Base-by-base conservation (phyloP, 129 eudicot species). In the Sambucus nigra region DNA sequence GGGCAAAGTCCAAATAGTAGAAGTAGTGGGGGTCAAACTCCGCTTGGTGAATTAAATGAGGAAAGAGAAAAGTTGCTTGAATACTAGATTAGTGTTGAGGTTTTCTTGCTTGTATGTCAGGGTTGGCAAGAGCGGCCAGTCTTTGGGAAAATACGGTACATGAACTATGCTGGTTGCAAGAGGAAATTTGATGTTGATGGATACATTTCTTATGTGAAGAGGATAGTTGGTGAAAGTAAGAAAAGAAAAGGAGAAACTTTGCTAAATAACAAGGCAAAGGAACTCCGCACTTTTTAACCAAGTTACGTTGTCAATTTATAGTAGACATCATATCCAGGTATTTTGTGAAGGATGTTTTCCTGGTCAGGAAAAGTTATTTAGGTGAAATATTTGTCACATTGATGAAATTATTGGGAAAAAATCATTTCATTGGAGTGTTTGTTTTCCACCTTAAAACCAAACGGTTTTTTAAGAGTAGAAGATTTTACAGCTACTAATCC, bases 121-220 rank as follows among this genome's bases (percentile, higher is more conserved):
- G 99, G 99, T 17, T 92, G 99, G 99, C 53, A 63, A 72, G 96
- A 92, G 63, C 65, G 99, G 15, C 78, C 94, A 0, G 68, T 92
- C 7, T 92, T 92, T 59, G 99, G 96, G 51, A 92, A 92, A 75
- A 86, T 92, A 60, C 68, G 99, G 39, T 92, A 86, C 71, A 86
- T 92, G 99, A 92, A 92, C 64, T 92, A 79, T 19, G 94, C 84
- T 0, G 99, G 99, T 5, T 92, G 99, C 85, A 92, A 92, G 70
- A 82, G 96, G 76, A 92, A 92, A 55, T 86, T 92, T 15, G 66
- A 92, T 45, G 96, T 86, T 20, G 96, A 92, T 64, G 92, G 83
- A 20, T 92, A 92, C 56, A 80, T 82, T 61, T 62, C 99, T 15
- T 77, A 86, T n/a, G 77, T 82, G 31, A 77, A 82, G 92, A 73